A percentile compares a stretch with the other conserved stretches of the same genome.
Conservation (phyloP, 345 rosid species). For the Geranium rotundifolium region DNA sequence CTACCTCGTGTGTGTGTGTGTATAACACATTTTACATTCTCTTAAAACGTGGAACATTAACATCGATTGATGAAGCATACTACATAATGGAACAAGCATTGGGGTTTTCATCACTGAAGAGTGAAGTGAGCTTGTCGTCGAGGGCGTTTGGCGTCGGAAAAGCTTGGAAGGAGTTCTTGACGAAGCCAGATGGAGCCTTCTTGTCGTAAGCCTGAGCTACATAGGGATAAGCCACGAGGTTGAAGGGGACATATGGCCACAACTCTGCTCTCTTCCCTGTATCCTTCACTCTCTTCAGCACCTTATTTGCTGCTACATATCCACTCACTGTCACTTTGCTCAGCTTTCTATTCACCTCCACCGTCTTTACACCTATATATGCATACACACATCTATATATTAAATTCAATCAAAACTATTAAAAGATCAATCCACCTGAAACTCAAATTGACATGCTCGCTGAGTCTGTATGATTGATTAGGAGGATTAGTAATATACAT, state of each 20-base stretch:
- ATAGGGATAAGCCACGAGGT: conserved; percentile 40
- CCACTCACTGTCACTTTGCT: conserved; percentile 36
- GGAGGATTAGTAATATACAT: too few relatives aligned
- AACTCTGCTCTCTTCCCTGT: conserved; percentile 43
- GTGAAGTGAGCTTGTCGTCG: conserved; percentile 17
- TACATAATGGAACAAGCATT: conserved; percentile 44
- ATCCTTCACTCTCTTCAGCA: conserved; percentile 25
- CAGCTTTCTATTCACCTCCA: conserved; percentile 39
- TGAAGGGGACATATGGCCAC: conserved; percentile 43
- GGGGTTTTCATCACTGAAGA: conserved; percentile 49
- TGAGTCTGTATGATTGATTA: too few relatives aligned
- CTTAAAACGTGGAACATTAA: too few relatives aligned
- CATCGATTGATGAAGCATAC: too few relatives aligned
- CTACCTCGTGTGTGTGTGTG: too few relatives aligned
- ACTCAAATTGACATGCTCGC: too few relatives aligned
- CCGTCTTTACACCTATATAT: conserved; percentile 29
- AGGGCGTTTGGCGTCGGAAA: conserved; percentile 20
- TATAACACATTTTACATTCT: too few relatives aligned
- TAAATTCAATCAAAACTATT: not conserved
- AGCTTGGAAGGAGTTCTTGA: conserved; percentile 33
- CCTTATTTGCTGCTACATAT: conserved; percentile 35
- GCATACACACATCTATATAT: not conserved
- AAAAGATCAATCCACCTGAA: too few relatives aligned
- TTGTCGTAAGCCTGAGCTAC: conserved; percentile 39
- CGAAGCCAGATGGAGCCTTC: conserved; percentile 44